Base-by-base conservation (phyloP, 495 filamentous ascomycete genomes). In the Hypomontagnella monticulosa region DNA sequence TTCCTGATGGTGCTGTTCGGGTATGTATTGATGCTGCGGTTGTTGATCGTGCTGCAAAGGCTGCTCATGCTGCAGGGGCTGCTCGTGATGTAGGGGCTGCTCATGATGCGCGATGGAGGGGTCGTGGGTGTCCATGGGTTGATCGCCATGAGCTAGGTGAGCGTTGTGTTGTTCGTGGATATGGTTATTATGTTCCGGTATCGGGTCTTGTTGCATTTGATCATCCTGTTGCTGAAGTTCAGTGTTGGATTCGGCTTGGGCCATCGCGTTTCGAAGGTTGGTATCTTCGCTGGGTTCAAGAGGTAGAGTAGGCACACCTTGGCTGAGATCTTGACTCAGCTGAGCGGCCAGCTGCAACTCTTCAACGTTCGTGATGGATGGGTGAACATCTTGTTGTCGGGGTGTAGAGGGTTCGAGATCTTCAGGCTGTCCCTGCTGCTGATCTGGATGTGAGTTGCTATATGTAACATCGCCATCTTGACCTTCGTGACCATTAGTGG, bases 341-440 rank as follows among this genome's bases (percentile, higher is more conserved):
- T 84, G 83, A 32, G 82, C 83, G 4, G 82, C 79, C 2, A 85
- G 71, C 53, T 81, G 81, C 18, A 84, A 75, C 59, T 84, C 82
- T 51, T 83, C 81, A 14, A 71, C 70, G 56, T 73, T 80, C 7
- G 73, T 71, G 20, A 80, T 69, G 1, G 71, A 64, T 3, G 76
- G 61, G 12, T 69, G 73, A 3, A 66, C 48, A 20, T 72, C 63
- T 30, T 75, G 70, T 23, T 75, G 75, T 37, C 67, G 71, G 10
- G 73, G 70, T 1, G 73, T 23, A 6, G 73, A 36, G 8, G 73
- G 47, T 10, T 75, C 75, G 23, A 68, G 70, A 7, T 72, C 65
- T 55, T 73, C 68, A 12, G 56, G 27, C 27, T 53, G 67, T 19
- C 19, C 36, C 7, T 57, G 50, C 41, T 55, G 63, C 10, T 68